Evolutionary conservation across 2,329 filamentous ascomycete genomes (phyloP).

Genomic region (Xylariaceae sp.): DNA sequence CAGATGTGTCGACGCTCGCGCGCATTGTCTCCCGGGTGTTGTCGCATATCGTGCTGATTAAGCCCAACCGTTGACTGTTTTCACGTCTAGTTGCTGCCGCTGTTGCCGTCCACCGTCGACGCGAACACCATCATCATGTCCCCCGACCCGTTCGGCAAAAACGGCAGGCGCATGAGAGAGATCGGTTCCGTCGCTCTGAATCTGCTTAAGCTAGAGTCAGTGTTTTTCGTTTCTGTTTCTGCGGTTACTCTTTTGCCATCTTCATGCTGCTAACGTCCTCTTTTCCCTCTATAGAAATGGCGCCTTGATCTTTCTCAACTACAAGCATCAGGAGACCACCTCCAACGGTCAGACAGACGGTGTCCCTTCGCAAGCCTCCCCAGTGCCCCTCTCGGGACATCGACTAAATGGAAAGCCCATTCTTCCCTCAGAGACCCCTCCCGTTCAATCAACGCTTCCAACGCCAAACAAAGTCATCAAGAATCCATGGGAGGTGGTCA

Average conservation of each 20-base stretch:
- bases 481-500: constrained; percentile 89
- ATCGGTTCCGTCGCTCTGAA: constrained; percentile 52
- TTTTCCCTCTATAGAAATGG: constrained; percentile 59
- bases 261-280: constrained; percentile 17
- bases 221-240: neutral
- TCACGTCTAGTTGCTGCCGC: constrained; percentile 46
- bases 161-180: constrained; percentile 54
- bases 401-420: constrained; percentile 76
- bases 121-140: constrained; percentile 56
- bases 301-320: constrained; percentile 83
- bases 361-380: constrained; percentile 31
- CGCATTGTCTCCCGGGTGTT: too few species aligned
- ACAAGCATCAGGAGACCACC: constrained; percentile 51
- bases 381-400: constrained; percentile 43
- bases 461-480: constrained; percentile 60
- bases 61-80: neutral
- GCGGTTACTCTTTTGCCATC: neutral
- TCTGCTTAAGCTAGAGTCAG: constrained; percentile 55
- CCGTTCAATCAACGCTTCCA: constrained; percentile 54
- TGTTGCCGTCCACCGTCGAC: constrained; percentile 59
- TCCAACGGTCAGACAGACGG: constrained; percentile 38
- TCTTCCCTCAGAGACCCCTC: constrained; percentile 60
- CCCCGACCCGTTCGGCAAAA: constrained; percentile 53
- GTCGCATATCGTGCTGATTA: neutral
- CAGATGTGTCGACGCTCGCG: neutral